Base-by-base conservation (phyloP, 2,329 filamentous ascomycete genomes). In the Plectosphaerella sp. region DNA sequence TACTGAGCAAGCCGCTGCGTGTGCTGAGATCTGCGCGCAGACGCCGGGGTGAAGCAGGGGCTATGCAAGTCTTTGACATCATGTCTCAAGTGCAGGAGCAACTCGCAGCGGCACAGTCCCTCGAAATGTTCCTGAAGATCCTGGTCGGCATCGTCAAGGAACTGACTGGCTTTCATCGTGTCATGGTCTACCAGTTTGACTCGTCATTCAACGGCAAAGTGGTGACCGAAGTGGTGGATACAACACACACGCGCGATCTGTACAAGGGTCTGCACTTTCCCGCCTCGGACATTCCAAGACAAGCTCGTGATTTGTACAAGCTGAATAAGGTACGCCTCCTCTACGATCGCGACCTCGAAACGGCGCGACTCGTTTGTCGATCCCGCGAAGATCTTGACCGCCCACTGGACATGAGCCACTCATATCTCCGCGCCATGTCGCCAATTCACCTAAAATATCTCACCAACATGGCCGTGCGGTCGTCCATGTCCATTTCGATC, bases 171-270 rank as follows among this genome's bases (percentile, higher is more conserved):
- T 96, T 96, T 58, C 91, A 96, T 63, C 87, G 91, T 12, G 89
- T 96, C 47, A 92, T 96, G 89, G 80, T 96, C 2, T 96, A 96
- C 62, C 90, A 96, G 66, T 96, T 96, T 57, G 91, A 96, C 65
- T 76, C 84, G 5, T 69, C 78, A 1, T 94, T 87, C 76, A 96
- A 95, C 60, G 91, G 91, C 16, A 85, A 88, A 52, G 91, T 96
- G 1, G 91, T 96, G 5, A 91, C 91, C 1, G 91, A 96, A 65
- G 73, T 96, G 11, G 88, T 96, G 9, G 89, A 96, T 64, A 88
- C 89, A 1, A 76, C 82, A 16, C 84, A 86, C 33, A 93, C 90
- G 0, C 86, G 87, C 51, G 91, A 96, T 66, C 72, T 96, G 0
- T 96, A 91, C 72, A 90, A 92, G 63, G 91, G 91, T 0, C 75